Evolutionary conservation across 2,329 filamentous ascomycete genomes (phyloP).

Genomic region (Arthrinium phaeospermum): DNA sequence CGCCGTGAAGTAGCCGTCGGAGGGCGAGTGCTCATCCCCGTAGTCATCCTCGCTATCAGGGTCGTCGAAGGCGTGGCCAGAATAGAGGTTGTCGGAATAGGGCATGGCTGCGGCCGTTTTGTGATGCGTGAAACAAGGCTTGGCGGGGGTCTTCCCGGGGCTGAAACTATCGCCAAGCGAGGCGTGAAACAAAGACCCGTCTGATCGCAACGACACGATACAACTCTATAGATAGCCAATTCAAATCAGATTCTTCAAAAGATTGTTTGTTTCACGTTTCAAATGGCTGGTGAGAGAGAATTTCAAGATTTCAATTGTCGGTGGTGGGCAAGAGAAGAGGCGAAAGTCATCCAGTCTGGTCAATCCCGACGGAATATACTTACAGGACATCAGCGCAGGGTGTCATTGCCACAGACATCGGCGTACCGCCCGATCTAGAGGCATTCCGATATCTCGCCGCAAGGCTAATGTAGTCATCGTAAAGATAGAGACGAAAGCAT

Average conservation of each 20-base stretch:
- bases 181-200: conserved; percentile 32
- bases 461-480: not conserved
- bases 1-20: conserved; percentile 58
- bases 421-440: conserved; percentile 7
- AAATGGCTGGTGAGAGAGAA: not conserved
- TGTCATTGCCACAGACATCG: not conserved
- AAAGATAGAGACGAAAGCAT: conserved; percentile 6
- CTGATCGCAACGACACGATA: conserved; percentile 26
- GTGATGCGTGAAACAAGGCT: conserved; percentile 21
- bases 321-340: not conserved
- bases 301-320: not conserved
- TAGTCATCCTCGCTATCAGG: conserved; percentile 35
- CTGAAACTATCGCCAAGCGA: conserved; percentile 39
- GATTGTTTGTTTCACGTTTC: not conserved
- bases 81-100: conserved; percentile 55
- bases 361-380: conserved; percentile 3
- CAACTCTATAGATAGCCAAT: conserved; percentile 7
- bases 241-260: not conserved
- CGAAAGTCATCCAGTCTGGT: not conserved
- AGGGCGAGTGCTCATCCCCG: conserved; percentile 50
- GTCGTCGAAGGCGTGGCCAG: conserved; percentile 40
- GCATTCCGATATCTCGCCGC: not conserved
- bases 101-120: conserved; percentile 33
- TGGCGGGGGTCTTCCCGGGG: conserved; percentile 25
- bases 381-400: not conserved